Evolutionary conservation across 768 basidiomycete species (phyloP).

Genomic region (Russula sp.): DNA sequence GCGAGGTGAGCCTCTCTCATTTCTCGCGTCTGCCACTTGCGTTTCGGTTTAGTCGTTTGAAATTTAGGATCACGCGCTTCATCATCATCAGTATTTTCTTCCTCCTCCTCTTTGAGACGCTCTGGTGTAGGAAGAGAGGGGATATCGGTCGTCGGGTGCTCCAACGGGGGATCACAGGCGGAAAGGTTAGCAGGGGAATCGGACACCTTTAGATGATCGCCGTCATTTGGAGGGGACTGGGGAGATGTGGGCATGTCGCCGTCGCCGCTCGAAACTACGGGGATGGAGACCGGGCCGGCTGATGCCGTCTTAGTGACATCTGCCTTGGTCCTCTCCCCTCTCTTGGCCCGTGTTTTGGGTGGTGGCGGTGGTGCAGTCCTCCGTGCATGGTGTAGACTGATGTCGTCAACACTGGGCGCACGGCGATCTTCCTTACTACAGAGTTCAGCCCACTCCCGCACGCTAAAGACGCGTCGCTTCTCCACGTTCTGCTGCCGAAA

Average conservation of each 20-base stretch:
- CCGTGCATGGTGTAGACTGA: conserved; percentile 43
- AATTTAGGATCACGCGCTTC: conserved; percentile 28
- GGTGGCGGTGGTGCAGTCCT: conserved; percentile 30
- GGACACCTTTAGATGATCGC: neutral
- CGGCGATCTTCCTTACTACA: conserved; percentile 64
- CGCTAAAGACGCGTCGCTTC: conserved; percentile 74
- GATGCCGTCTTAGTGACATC: conserved; percentile 41
- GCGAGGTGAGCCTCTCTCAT: conserved; percentile 44
- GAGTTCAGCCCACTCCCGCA: conserved; percentile 82
- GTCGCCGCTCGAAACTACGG: neutral
- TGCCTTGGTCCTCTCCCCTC: conserved; percentile 34
- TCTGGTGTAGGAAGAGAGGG: conserved; percentile 12
- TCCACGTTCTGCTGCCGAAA: conserved; percentile 90
- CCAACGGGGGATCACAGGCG: neutral
- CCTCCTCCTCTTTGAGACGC: conserved; percentile 22
- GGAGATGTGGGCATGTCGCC: neutral
- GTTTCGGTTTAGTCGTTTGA: conserved; percentile 34
- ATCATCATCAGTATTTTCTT: conserved; percentile 16
- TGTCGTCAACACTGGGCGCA: conserved; percentile 64
- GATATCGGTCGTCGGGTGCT: neutral
- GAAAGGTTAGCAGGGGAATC: neutral
- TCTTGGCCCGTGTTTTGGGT: conserved; percentile 34
- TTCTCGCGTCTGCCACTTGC: conserved; percentile 35
- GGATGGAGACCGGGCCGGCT: conserved; percentile 11
- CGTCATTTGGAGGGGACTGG: conserved; percentile 2